phyloP scores from a whole-genome alignment of 2,329 filamentous ascomycete genomes.

The Colletotrichum destructivum region DNA sequence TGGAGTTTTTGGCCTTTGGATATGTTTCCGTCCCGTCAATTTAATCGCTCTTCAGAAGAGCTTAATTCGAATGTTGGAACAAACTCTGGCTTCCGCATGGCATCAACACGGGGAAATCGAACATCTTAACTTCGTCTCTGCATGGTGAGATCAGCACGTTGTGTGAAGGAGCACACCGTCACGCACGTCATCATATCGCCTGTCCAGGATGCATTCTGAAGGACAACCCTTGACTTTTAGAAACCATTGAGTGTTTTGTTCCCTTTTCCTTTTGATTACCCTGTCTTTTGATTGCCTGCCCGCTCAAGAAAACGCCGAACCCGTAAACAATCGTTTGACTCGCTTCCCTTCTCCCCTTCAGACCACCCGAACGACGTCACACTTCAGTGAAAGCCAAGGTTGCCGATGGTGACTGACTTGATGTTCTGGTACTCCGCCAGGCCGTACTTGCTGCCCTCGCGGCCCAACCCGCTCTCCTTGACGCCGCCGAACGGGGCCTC shows the following conservation, averaged over 20 bases:
- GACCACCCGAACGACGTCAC: neutral
- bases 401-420: slow-evolving; percentile 44
- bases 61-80: neutral
- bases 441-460: slow-evolving; percentile 52
- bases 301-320: neutral
- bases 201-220: neutral
- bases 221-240: neutral
- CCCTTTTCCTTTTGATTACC: too few species aligned
- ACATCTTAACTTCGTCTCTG: neutral
- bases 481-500: slow-evolving; percentile 54
- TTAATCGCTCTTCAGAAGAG: neutral
- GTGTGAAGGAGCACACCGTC: too few species aligned
- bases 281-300: neutral
- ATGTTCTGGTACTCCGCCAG: slow-evolving; percentile 48
- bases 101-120: neutral
- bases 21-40: neutral
- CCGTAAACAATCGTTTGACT: neutral
- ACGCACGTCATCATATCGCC: slow-evolving; percentile 1
- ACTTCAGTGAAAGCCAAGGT: slow-evolving; percentile 23
- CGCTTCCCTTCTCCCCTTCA: neutral
- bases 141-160: neutral
- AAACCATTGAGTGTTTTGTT: neutral
- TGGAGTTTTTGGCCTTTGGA: neutral
- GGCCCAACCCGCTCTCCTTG: slow-evolving; percentile 55
- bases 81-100: neutral